These are phyloP conservation scores for Pseudohalonectria lignicola DNA, from an alignment of 2,329 filamentous ascomycete species.

Conservation along the genomic window DNA sequence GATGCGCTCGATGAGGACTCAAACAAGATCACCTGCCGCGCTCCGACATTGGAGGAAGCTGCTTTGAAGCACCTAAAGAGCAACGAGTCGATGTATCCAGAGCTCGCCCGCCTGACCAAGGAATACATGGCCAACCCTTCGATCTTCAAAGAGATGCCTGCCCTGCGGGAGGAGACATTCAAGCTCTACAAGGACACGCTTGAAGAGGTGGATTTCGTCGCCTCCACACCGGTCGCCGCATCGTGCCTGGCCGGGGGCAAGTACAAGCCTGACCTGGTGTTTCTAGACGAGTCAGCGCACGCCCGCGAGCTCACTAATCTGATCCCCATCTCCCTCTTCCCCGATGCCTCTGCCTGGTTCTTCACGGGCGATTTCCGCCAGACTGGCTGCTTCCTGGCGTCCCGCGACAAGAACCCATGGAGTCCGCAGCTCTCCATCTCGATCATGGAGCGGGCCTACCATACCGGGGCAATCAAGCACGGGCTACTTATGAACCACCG, in stretches of 20 bases:
- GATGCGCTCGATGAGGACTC: slow-evolving; percentile 10
- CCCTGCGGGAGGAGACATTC: slow-evolving; percentile 16
- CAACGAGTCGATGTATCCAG: slow-evolving; percentile 18
- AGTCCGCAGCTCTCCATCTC: slow-evolving; percentile 12
- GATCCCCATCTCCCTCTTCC: slow-evolving; percentile 30
- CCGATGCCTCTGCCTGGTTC: slow-evolving; percentile 30
- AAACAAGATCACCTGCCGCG: slow-evolving; percentile 9
- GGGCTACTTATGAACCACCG: slow-evolving; percentile 18
- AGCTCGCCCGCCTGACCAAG: slow-evolving; percentile 23
- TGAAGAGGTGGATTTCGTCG: slow-evolving; percentile 28
- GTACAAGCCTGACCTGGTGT: slow-evolving; percentile 73
- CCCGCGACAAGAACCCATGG: slow-evolving; percentile 7
- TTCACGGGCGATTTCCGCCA: slow-evolving; percentile 34
- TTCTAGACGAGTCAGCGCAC: slow-evolving; percentile 61
- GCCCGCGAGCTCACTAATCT: slow-evolving; percentile 32
- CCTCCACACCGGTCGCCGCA: slow-evolving; percentile 32
- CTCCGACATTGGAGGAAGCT: slow-evolving; percentile 28
- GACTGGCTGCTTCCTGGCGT: slow-evolving; percentile 27
- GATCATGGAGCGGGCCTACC: slow-evolving; percentile 14
- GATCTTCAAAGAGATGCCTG: slow-evolving; percentile 4
- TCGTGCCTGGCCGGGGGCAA: slow-evolving; percentile 28
- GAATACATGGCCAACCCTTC: slow-evolving; percentile 13
- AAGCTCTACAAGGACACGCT: slow-evolving; percentile 27
- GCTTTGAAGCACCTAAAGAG: slow-evolving; percentile 28
- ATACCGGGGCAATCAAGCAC: slow-evolving; percentile 9